Percentiles rank a stretch among this genome's conserved stretches.
Evolutionary conservation across 1,284 basidiomycete genomes (phyloP).

Genomic region (Wolfiporia cocos): DNA sequence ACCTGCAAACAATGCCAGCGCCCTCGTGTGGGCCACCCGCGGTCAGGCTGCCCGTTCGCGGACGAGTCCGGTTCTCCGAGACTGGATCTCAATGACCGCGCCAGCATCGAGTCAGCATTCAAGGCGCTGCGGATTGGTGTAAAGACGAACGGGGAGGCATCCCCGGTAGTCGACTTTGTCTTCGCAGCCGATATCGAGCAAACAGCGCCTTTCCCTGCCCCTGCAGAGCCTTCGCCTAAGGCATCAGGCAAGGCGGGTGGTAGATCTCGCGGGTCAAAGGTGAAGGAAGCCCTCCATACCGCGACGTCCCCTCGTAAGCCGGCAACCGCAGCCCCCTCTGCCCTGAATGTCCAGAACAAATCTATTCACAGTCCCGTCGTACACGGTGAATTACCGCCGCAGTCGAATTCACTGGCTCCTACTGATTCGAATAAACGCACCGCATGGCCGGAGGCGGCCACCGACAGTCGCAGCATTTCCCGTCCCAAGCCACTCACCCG

Average conservation of each 20-base stretch:
- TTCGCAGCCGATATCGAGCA: not conserved
- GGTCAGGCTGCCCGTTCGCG: constrained; percentile 46
- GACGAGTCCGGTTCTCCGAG: constrained; percentile 23
- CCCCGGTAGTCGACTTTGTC: not conserved
- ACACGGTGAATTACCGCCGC: too few species aligned
- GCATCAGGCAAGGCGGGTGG: not conserved
- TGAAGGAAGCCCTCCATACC: not conserved
- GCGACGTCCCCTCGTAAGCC: not conserved
- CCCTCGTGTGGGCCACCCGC: constrained; percentile 48
- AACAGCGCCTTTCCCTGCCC: not conserved
- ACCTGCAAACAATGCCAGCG: constrained; percentile 45
- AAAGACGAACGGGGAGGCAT: too few species aligned
- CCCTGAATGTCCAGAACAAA: too few species aligned
- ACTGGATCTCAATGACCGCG: too few species aligned
- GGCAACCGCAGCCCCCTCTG: not conserved
- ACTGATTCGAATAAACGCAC: too few species aligned
- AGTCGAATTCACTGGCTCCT: too few species aligned
- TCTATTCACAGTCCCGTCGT: too few species aligned
- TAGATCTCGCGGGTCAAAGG: not conserved
- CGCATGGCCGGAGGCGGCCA: too few species aligned
- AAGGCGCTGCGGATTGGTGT: constrained; percentile 1
- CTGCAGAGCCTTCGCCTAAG: not conserved
- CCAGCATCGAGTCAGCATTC: not conserved
- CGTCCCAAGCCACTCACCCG: too few species aligned
- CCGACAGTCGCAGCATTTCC: too few species aligned